Evolutionary conservation across 306 rosid species (phyloP).

Genomic region (Cucurbita moschata): DNA sequence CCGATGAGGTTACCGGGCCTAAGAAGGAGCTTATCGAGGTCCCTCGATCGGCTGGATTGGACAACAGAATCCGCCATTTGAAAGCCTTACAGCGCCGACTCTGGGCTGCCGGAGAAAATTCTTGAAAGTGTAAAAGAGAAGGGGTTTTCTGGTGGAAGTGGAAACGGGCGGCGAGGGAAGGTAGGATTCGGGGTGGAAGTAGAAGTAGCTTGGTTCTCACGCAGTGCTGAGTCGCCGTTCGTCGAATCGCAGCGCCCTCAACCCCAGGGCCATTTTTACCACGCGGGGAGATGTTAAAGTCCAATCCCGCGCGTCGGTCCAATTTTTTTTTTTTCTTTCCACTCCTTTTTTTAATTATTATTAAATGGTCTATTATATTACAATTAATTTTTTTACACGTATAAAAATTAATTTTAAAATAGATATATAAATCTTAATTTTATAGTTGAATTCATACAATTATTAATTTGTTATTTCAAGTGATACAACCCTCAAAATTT

Average conservation of each 20-base stretch:
- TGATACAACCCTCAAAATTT: no score
- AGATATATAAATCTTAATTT: no score
- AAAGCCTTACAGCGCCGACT: neutral
- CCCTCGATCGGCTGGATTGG: constrained; percentile 56
- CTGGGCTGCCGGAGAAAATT: neutral
- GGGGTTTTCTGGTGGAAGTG: neutral
- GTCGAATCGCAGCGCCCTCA: constrained; percentile 2
- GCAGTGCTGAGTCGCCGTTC: neutral
- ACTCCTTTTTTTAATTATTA: no score
- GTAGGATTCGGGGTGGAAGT: neutral
- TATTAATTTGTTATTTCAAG: no score
- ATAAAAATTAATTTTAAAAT: no score
- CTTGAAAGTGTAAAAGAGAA: neutral
- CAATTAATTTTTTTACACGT: no score
- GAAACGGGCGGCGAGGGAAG: neutral
- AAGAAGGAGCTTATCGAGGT: constrained; percentile 87
- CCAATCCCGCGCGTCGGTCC: neutral
- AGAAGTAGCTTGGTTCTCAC: constrained; percentile 4
- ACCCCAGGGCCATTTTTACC: neutral
- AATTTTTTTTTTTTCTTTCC: no score
- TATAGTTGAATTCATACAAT: no score
- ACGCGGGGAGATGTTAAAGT: neutral
- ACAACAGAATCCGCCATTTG: constrained; percentile 29
- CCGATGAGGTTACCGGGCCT: constrained; percentile 69
- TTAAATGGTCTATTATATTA: no score